Base-by-base conservation (phyloP, 2,329 filamentous ascomycete species). In the Gaeumannomyces sp. region DNA sequence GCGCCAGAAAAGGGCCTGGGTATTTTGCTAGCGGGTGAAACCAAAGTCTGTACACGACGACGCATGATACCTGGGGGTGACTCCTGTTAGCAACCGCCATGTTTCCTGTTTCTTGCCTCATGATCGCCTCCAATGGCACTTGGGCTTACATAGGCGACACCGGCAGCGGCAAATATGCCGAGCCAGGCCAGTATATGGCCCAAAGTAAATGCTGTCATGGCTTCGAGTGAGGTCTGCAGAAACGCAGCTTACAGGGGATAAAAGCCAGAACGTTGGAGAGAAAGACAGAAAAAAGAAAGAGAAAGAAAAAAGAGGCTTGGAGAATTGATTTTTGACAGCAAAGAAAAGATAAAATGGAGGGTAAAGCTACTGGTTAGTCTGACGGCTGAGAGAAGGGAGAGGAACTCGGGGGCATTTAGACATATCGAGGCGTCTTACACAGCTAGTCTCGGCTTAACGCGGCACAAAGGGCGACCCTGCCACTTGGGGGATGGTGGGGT, bases 21-120 rank as follows among this genome's bases (percentile, higher is more conserved):
- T 89, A 88, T 65, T 83, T 85, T 25, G 86, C 81, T 13, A 90
- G 76, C 4, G 87, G 87, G 70, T 90, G 87, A 73, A 89, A 84
- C 72, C 81, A 86, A 65, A 89, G 69, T 64, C 85, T 79, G 71
- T 89, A 89, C 59, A 85, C 69, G 62, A 81, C 72, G 35, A 85
- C 70, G 57, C 74, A 75, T 64, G 74, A 66, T 59, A 60, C n/a
- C 60, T 19, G 38, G 11, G 31, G n/a, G 16, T 27, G 22, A 8
- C 27, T 56, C 5, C 38, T 13, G 53, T 56, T 60, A 64, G 65
- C 60, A 27, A 59, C 19, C 7, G 27, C 0, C 16, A 16, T 35
- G 10, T 22, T 35, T 35, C 25, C 4, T 22, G 7, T n/a, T 19
- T 33, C 7, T 14, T 33, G 28, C 4, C 10, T 35, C 16, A 16